phyloP scores from a whole-genome alignment of 169 alveolate species.

The Plasmodium coatneyi region DNA sequence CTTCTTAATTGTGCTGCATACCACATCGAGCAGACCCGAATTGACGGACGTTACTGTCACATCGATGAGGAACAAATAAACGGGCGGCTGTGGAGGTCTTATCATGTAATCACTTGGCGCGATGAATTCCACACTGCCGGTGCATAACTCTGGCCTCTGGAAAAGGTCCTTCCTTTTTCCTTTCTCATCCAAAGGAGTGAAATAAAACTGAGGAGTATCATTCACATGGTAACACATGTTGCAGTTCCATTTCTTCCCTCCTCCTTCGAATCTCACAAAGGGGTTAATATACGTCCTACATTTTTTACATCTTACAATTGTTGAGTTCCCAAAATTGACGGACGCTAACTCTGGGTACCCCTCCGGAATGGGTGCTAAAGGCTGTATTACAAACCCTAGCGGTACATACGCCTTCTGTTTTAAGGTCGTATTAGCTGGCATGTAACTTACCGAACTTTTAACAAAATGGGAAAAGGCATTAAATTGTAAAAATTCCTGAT shows the following conservation, averaged over 20 bases:
- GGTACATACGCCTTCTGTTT: constrained; percentile 88
- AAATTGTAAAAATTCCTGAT: constrained; percentile 73
- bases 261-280: constrained; percentile 94
- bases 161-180: constrained; percentile 90
- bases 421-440: constrained; percentile 83
- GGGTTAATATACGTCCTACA: constrained; percentile 97
- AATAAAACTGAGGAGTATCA: constrained; percentile 91
- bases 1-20: constrained; percentile 90
- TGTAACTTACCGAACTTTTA: constrained; percentile 71
- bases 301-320: constrained; percentile 92
- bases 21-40: constrained; percentile 92
- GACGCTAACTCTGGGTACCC: constrained; percentile 90
- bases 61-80: constrained; percentile 92
- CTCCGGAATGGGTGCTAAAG: constrained; percentile 88
- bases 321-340: constrained; percentile 90
- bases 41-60: constrained; percentile 92
- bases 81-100: constrained; percentile 97
- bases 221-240: constrained; percentile 95
- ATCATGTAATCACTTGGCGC: constrained; percentile 97
- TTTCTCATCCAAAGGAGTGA: constrained; percentile 81
- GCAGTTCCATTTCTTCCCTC: constrained; percentile 97
- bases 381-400: constrained; percentile 85
- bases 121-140: constrained; percentile 95
- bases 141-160: constrained; percentile 92
- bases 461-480: constrained; percentile 75